Percentiles rank a stretch among this genome's conserved stretches.
Evolutionary conservation across 345 rosid species (phyloP).

Genomic region (Crucihimalaya himalaica): DNA sequence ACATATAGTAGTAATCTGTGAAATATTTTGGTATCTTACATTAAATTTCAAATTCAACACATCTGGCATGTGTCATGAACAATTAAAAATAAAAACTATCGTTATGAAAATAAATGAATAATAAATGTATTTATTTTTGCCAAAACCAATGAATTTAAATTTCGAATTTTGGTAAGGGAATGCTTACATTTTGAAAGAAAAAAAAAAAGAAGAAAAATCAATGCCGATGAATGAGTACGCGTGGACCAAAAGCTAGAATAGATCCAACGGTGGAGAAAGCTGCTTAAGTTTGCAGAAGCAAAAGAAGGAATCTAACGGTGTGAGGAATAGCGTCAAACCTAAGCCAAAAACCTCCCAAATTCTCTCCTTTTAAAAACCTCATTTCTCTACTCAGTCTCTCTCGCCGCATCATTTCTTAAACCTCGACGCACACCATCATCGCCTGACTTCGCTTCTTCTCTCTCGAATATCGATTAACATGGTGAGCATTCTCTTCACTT

Average conservation of each 20-base stretch:
- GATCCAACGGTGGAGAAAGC: slow-evolving; percentile 47
- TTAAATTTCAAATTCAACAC: background rate
- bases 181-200: background rate
- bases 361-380: slow-evolving; percentile 25
- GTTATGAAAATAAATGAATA: background rate
- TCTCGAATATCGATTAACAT: background rate
- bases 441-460: background rate
- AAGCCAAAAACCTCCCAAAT: slow-evolving; percentile 41
- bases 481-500: background rate
- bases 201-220: background rate
- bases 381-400: slow-evolving; percentile 20
- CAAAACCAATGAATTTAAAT: slow-evolving; percentile 8
- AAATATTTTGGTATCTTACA: background rate
- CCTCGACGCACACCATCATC: background rate
- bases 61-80: background rate
- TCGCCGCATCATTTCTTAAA: slow-evolving; percentile 1
- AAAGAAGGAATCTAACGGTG: slow-evolving; percentile 48
- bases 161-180: background rate
- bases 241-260: slow-evolving; percentile 26
- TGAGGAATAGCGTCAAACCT: slow-evolving; percentile 42
- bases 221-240: slow-evolving; percentile 13
- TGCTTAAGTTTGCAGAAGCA: background rate
- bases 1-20: background rate
- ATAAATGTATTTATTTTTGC: background rate
- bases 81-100: background rate